Conservation (phyloP, 345 rosid species). For the Toxicodendron radicans region DNA sequence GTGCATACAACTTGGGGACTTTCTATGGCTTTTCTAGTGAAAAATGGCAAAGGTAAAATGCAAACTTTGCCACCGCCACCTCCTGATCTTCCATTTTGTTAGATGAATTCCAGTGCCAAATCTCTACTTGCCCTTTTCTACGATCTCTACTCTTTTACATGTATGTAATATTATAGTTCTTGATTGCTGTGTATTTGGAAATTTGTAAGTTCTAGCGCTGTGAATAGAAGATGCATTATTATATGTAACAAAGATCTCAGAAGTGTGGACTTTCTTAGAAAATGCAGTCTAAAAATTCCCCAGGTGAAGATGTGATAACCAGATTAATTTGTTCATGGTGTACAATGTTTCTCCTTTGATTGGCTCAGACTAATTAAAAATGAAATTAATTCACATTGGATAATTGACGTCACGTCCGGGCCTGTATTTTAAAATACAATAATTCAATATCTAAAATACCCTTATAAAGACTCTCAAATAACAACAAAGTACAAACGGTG, state of each 20-base stretch:
- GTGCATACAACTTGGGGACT: slow-evolving; percentile 21
- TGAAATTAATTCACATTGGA: too few species aligned
- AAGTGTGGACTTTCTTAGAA: too few species aligned
- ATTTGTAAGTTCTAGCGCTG: background rate
- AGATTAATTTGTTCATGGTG: background rate
- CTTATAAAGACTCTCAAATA: background rate
- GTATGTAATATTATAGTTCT: background rate
- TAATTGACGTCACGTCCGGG: background rate
- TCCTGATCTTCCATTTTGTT: slow-evolving; percentile 14
- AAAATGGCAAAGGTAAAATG: slow-evolving; percentile 17
- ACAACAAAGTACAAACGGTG: too few species aligned
- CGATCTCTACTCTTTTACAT: background rate
- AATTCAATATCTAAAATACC: background rate
- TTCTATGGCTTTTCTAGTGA: slow-evolving; percentile 21
- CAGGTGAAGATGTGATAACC: too few species aligned
- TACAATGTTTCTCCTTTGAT: background rate
- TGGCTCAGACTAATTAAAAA: background rate
- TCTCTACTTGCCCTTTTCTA: background rate
- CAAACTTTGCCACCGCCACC: slow-evolving; percentile 14
- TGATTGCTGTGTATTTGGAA: background rate
- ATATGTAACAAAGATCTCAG: too few species aligned
- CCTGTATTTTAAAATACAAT: background rate
- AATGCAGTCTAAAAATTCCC: too few species aligned
- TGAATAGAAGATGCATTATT: too few species aligned
- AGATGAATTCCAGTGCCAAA: background rate